phyloP scores from a whole-genome alignment of 306 rosid species.

The Castanospermum australe region DNA sequence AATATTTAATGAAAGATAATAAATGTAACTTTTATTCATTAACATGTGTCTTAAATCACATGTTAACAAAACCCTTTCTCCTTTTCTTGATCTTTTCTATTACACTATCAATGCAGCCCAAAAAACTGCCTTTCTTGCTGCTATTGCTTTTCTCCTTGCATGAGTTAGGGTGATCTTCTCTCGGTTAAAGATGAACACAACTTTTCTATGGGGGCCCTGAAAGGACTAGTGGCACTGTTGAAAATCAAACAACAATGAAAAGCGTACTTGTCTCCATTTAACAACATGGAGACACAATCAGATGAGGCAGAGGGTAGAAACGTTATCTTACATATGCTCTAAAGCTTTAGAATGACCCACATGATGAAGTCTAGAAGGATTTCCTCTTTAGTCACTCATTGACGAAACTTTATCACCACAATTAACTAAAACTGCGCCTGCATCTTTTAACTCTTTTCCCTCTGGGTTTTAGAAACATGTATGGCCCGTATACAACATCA shows the following conservation, averaged over 20 bases:
- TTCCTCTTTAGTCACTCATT: conserved; percentile 25
- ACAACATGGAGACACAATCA: conserved; percentile 49
- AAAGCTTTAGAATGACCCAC: conserved; percentile 44
- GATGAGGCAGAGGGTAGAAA: conserved; percentile 31
- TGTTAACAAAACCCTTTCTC: too few species aligned
- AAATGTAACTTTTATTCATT: too few species aligned
- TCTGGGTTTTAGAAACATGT: conserved; percentile 21
- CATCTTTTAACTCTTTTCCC: conserved; percentile 23
- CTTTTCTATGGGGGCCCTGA: not conserved
- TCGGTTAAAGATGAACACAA: conserved; percentile 24
- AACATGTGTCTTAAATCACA: too few species aligned
- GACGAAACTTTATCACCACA: conserved; percentile 37
- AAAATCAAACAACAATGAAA: conserved; percentile 26
- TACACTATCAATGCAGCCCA: conserved; percentile 24
- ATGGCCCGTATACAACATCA: conserved; percentile 22
- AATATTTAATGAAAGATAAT: too few species aligned
- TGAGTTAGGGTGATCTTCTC: conserved; percentile 37
- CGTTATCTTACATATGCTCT: conserved; percentile 3
- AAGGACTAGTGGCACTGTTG: conserved; percentile 26
- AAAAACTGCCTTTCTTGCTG: conserved; percentile 16
- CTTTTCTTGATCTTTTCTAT: not conserved
- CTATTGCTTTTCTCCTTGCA: conserved; percentile 42
- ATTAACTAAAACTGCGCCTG: conserved; percentile 29
- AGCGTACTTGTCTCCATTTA: conserved; percentile 26
- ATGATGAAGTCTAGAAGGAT: conserved; percentile 33